Base-by-base conservation (phyloP, 106 monocot species). In the Apostasia shenzhenica region DNA sequence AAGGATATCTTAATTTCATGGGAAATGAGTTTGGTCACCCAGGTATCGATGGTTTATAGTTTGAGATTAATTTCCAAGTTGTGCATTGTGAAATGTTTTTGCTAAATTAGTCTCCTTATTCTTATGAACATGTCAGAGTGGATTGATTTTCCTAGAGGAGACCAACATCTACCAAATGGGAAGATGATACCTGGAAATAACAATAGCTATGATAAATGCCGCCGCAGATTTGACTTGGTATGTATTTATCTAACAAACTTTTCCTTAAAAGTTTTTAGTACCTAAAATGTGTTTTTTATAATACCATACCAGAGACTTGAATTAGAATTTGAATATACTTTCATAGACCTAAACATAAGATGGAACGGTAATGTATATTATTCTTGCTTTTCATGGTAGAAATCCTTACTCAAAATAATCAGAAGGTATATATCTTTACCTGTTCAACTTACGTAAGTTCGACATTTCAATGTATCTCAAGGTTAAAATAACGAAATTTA, bases 11-110 rank as follows among this genome's bases (percentile, higher is more conserved):
- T 0, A 99, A 99, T 87, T 99, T 99, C 65, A 99, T 99, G 97
- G 97, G 97, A 60, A 99, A 99, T 87, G 97, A 99, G 70, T 99
- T 99, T 90, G 92, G 92, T 14, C 97, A 99, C 81, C 87, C 97
- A 62, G 95, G 95, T 92, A 82, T 75, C 14, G 14, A 46, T 69
- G 8, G 40, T 38, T 70, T 45, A 1, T 45, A 39, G 63, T 4
- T n/a, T 60, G 1, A 53, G 41, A 49, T 39, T 55, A 43, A 48
- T 40, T 43, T 26, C 8, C 3, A 65, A 65, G 4, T 26, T 65
- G 26, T 26, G 26, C 26, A 26, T 26, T 26, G 26, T 26, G 26
- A 63, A 71, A 72, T 42, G 8, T 9, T 5, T 52, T 50, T 8
- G 5, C 49, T 61, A 45, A 67, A 38, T 44, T 54, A 9, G 54